phyloP scores from a whole-genome alignment of 352 stramenopile genomes.

The Globisporangium orthogonon region DNA sequence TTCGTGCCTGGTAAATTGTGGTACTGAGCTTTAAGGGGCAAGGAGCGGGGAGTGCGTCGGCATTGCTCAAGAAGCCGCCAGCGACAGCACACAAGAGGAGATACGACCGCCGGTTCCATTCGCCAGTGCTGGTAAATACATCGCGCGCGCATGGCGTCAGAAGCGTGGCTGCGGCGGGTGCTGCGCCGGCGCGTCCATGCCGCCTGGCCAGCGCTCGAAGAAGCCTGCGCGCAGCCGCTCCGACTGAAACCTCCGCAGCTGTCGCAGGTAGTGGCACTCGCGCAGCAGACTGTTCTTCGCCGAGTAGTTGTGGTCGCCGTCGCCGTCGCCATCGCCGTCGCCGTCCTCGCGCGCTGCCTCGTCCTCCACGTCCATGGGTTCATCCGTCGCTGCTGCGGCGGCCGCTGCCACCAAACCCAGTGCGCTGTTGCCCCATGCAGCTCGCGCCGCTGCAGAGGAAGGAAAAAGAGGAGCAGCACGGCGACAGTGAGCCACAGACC shows the following conservation, averaged over 20 bases:
- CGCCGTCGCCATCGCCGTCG: slow-evolving; percentile 5
- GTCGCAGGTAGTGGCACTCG: slow-evolving; percentile 71
- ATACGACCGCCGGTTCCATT: neutral
- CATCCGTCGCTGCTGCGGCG: neutral
- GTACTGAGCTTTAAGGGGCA: too few relatives aligned
- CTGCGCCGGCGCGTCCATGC: slow-evolving; percentile 6
- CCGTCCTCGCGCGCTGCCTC: slow-evolving; percentile 17
- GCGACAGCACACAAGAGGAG: neutral
- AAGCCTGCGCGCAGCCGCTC: slow-evolving; percentile 43
- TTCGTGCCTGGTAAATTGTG: too few relatives aligned
- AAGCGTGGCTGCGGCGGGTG: slow-evolving; percentile 22
- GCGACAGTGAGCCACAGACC: too few relatives aligned
- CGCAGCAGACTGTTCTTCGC: slow-evolving; percentile 54
- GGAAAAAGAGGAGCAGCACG: neutral
- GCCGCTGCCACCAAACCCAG: neutral
- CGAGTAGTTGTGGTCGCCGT: slow-evolving; percentile 27
- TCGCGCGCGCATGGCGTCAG: neutral
- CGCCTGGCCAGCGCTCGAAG: slow-evolving; percentile 24
- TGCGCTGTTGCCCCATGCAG: neutral
- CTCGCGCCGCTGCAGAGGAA: slow-evolving; percentile 5
- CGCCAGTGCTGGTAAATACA: neutral
- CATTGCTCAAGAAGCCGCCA: neutral
- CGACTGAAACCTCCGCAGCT: slow-evolving; percentile 67
- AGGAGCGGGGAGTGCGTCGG: too few relatives aligned
- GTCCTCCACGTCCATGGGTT: slow-evolving; percentile 16